Evolutionary conservation across 2,329 filamentous ascomycete species (phyloP).

Genomic region (Scedosporium minutisporum): DNA sequence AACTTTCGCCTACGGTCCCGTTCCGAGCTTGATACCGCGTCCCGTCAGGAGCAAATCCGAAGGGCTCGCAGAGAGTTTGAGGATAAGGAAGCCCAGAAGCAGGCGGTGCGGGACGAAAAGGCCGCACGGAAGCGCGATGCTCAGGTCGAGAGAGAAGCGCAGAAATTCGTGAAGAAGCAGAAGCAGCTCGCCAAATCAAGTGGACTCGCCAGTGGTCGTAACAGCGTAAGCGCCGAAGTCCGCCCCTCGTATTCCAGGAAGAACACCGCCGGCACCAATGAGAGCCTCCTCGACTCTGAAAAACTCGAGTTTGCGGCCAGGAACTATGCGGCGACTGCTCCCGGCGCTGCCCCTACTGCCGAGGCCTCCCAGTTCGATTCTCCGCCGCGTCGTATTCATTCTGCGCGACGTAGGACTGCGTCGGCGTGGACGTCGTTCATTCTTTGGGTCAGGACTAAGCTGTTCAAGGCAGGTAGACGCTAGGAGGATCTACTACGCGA

Average conservation of each 20-base stretch:
- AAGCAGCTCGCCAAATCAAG: constrained; percentile 30
- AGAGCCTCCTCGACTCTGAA: constrained; percentile 22
- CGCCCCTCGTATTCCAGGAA: constrained; percentile 19
- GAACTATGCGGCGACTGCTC: constrained; percentile 34
- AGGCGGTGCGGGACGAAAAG: constrained; percentile 36
- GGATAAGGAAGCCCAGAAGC: constrained; percentile 50
- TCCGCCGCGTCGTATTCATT: constrained; percentile 28
- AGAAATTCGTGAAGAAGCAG: constrained; percentile 38
- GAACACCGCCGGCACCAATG: constrained; percentile 14
- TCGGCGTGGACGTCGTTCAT: constrained; percentile 54
- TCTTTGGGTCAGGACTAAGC: constrained; percentile 51
- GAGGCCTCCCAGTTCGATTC: constrained; percentile 33
- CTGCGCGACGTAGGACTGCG: constrained; percentile 50
- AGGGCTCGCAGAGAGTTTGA: constrained; percentile 54
- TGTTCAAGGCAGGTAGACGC: constrained; percentile 30
- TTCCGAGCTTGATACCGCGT: constrained; percentile 47
- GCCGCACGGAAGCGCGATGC: constrained; percentile 50
- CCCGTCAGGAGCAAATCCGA: constrained; percentile 47
- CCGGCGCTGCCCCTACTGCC: constrained; percentile 18
- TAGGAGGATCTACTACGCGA: constrained; percentile 16
- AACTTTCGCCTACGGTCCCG: constrained; percentile 50
- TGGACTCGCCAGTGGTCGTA: constrained; percentile 20
- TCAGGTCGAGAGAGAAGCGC: constrained; percentile 46
- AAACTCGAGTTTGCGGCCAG: constrained; percentile 34
- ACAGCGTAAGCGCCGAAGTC: constrained; percentile 20